Base-by-base conservation (phyloP, 148 eudicot species). In the Fagopyrum homotropicum region DNA sequence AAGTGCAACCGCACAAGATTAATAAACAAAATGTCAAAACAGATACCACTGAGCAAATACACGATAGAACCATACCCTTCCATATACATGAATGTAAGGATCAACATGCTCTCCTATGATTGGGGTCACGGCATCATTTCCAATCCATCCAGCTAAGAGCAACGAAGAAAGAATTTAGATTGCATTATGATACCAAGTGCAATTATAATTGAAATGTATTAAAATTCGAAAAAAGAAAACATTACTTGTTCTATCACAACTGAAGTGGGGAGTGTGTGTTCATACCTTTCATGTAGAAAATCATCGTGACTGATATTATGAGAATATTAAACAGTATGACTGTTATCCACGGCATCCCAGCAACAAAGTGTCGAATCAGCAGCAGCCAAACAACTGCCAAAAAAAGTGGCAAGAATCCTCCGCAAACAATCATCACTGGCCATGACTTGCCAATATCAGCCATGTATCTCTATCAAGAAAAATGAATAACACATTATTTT, bases 281-380 rank as follows among this genome's bases (percentile, higher is more conserved):
- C 89, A 61, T 61, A 95, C 98, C 98, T 95, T 95, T 89, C 56
- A 85, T 78, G 82, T 92, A 95, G 80, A 86, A 84, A 47, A 95
- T 82, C 93, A 95, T 86, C 35, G 97, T 95, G 73, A 92, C 88
- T 29, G 99, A 88, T 80, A 92, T 79, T 19, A 92, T 79, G 75
- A 95, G 93, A 73, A 89, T 60, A 80, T 95, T 92, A 72, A 95
- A 95, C 64, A 95, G 82, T 66, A 81, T 52, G 77, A 95, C 97
- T 8, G 97, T 95, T 68, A 95, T 85, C 99, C 99, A 95, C 22
- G 97, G 97, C 99, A 95, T 95, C 77, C 90, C 99, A 78, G 89
- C 77, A 69, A 92, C 99, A 83, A 95, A 85, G 83, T 95, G 93
- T 55, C 96, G 90, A 72, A 95, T 92, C 90, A 95, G 70, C 78